Base-by-base conservation (phyloP, 1,284 basidiomycete species). In the Thecaphora thlaspeos region DNA sequence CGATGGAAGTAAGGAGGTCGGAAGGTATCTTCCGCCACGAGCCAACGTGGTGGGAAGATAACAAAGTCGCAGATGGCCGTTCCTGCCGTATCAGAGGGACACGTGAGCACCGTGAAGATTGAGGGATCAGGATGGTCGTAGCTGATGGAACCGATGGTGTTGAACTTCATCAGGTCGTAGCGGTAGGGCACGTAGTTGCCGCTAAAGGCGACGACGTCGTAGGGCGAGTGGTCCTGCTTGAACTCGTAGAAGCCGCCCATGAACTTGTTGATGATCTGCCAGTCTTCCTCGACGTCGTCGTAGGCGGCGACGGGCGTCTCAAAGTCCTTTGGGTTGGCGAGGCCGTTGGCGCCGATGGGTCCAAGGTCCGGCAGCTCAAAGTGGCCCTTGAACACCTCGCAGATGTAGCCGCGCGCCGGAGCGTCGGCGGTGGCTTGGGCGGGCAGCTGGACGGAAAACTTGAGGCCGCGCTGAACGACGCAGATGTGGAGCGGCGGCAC, bases 121-220 rank as follows among this genome's bases (percentile, higher is more conserved):
- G 51, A 59, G 2, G 76, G 77, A 44, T 79, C 76, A 12, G 71
- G 65, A 51, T 79, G 74, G 60, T 79, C 79, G 53, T 83, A 85
- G 32, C 83, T 83, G 66, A 87, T 84, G 50, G 83, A 84, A 28
- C 86, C 86, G 50, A 87, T 83, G 59, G 82, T 82, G 70, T 84
- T 80, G 78, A 87, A 88, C 71, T 85, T 86, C 70, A 82, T 81
- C 71, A 87, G 75, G 32, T 83, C 84, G 70, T 88, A 87, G 75
- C 87, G 87, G 80, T 85, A 87, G 1, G 86, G 86, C 2, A 86
- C 82, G 66, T 87, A 87, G 78, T 85, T 87, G 51, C 50, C 42
- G n/a, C 36, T 49, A 83, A 84, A 87, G 0, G 86, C 85, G 41
- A 88, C 86, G 26, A 88, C 86, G 68, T 88, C 87, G 74, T 87